Evolutionary conservation across 148 eudicot species (phyloP).

Genomic region (Silene latifolia): DNA sequence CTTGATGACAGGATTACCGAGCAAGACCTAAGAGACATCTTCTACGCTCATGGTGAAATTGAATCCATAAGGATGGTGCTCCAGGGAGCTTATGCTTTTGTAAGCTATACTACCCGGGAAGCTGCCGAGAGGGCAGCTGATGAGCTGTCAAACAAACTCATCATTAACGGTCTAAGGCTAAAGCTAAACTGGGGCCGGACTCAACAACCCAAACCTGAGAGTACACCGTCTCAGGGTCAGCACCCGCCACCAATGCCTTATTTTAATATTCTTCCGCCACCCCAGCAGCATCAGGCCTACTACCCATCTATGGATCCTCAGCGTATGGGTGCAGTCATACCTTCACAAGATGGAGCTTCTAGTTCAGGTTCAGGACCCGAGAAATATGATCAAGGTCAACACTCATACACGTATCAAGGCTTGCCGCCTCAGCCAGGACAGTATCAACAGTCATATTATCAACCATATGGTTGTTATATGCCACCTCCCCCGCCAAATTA

Average conservation of each 20-base stretch:
- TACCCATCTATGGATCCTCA: constrained; percentile 99
- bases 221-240: constrained; percentile 50
- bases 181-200: constrained; percentile 97
- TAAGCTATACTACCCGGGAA: constrained; percentile 90
- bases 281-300: constrained; percentile 59
- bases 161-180: constrained; percentile 76
- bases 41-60: constrained; percentile 93
- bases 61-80: constrained; percentile 86
- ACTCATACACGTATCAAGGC: constrained; percentile 32
- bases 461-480: constrained; percentile 69
- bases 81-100: constrained; percentile 86
- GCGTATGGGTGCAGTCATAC: constrained; percentile 83
- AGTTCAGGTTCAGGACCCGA: constrained; percentile 48
- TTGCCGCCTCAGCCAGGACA: constrained; percentile 61
- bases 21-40: constrained; percentile 86
- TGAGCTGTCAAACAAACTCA: constrained; percentile 88
- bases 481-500: constrained; percentile 53
- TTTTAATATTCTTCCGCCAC: constrained; percentile 68
- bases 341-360: constrained; percentile 67
- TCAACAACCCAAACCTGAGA: constrained; percentile 70
- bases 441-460: constrained; percentile 63
- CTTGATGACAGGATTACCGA: constrained; percentile 76
- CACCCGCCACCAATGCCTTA: constrained; percentile 56
- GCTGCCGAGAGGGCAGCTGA: constrained; percentile 96
- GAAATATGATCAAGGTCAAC: constrained; percentile 39